Evolutionary conservation across 305 asterid species (phyloP), one percentile per base, ranked within the genome.

Genomic region (Fraxinus xanthoxyloides): DNA sequence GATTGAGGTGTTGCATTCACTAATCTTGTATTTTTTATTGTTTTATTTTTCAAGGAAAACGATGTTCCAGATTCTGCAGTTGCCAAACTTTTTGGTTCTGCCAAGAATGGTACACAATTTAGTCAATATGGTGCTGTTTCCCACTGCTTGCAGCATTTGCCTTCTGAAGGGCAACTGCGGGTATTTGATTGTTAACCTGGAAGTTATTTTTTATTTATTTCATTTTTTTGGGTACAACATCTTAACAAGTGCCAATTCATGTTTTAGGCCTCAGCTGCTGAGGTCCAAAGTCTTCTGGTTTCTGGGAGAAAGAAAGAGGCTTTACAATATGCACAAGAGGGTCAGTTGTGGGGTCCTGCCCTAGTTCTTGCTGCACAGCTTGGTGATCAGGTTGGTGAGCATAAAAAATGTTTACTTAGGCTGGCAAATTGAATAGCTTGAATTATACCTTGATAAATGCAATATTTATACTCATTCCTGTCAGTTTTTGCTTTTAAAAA

Each of bases 291-390:
- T 84, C 97, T 94, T 79, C 88, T 96, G 83, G 99, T 94, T 84
- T 94, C 97, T 84, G 99, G 99, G 80, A 96, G 94, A 85, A 96
- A 94, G 91, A 92, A 82, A 85, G 99, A 96, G 84, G 99, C 98
- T 79, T 87, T 96, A 81, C 93, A 90, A 74, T 85, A 91, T 90
- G 99, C 99, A 78, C 98, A 93, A 84, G 95, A 93, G 87, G 98
- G 99, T 83, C 98, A 93, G 83, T 83, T 96, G 88, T 96, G 99
- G 99, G 98, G 98, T 69, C 98, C 98, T 85, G 98, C 99, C 80
- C 93, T 96, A 85, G 92, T 93, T 84, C 98, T 96, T 84, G 98
- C 98, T 85, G 99, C 98, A 76, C 99, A 90, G 85, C 98, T 96
- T 82, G 98, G 98, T 26, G 95, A 93, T 84, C 98, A 94, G 92